Evolutionary conservation across 257 asterid species (phyloP), one percentile per base, ranked within the genome.

Genomic region (Jacaranda mimosifolia): DNA sequence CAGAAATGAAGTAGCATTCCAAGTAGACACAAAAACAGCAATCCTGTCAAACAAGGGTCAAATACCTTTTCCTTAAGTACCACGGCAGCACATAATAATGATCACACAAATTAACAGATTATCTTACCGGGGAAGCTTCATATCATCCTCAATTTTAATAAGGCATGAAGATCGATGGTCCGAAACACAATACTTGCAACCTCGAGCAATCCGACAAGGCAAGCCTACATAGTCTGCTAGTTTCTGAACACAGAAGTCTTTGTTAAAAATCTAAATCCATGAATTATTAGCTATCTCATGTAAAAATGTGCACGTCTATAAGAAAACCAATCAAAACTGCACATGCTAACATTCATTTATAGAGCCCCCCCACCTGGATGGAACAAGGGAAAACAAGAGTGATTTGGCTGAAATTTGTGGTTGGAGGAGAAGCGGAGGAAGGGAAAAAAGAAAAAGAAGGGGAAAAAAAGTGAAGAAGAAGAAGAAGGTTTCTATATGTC

Each of bases 201-300:
- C 96, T 76, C 93, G 90, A 83, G 97, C 99, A 59, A 96, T 91
- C 84, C 98, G 92, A 83, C 99, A 96, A 62, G 98, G 99, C 88
- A 96, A 87, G 63, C 99, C 99, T 77, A 96, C 95, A 42, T 91
- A 89, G 79, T 96, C 98, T 32, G 99, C 99, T 86, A 96, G 87
- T 86, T 87, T 93, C 99, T 93, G 96, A 75, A 83, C 52, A 79
- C 53, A 77, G 70, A 80, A 75, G 68, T 65, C 49, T 11, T 14
- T 1, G 6, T 55, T 63, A 49, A 83, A 73, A 60, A 63, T 49
- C 79, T 46, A 49, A 58, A 51, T 12, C 12, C 57, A 15, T 42
- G 51, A 75, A 32, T 40, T 63, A 51, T 18, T 36, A 60, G 57
- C 36, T 39, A 62, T 10, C 48, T 26, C 49, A 68, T 53, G 26